phyloP scores from a whole-genome alignment of 495 filamentous ascomycete species.

The Opeltia flavorubescens region DNA sequence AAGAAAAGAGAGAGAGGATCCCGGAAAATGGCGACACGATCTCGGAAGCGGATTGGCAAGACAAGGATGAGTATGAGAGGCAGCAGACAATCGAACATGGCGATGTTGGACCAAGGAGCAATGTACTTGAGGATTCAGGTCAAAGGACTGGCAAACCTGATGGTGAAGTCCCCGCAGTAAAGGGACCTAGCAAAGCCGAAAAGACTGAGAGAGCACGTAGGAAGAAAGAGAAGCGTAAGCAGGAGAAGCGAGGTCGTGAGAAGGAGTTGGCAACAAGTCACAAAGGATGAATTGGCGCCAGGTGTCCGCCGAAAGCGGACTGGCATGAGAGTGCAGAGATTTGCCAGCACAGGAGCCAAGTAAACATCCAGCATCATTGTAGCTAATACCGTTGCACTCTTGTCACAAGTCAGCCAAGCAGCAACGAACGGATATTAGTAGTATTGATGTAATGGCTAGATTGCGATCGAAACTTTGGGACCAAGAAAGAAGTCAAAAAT shows the following conservation, averaged over 20 bases:
- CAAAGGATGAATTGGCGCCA: constrained; percentile 7
- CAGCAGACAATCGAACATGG: constrained; percentile 29
- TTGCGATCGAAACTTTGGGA: too few relatives aligned
- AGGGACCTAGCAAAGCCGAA: constrained; percentile 10
- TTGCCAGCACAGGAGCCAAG: neutral
- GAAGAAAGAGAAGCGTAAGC: constrained; percentile 35
- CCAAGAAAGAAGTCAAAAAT: too few relatives aligned
- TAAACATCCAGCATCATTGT: too few relatives aligned
- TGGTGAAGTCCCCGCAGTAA: constrained; percentile 9
- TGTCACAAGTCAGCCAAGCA: too few relatives aligned
- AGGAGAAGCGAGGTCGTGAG: constrained; percentile 28
- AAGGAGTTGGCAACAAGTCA: constrained; percentile 21
- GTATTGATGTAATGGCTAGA: too few relatives aligned
- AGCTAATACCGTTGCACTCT: too few relatives aligned
- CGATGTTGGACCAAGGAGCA: constrained; percentile 19
- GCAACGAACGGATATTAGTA: too few relatives aligned
- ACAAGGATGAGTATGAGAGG: constrained; percentile 34
- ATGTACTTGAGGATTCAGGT: constrained; percentile 7
- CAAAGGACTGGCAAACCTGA: neutral
- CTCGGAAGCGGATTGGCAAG: constrained; percentile 30
- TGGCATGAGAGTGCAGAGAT: neutral
- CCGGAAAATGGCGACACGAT: constrained; percentile 3
- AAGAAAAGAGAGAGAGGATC: neutral
- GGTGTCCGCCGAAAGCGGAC: neutral
- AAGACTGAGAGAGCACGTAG: constrained; percentile 35